Percentiles rank a stretch among this genome's conserved stretches.
phyloP scores from a whole-genome alignment of 1,284 basidiomycete genomes.

The Cutaneotrichosporon sp. region DNA sequence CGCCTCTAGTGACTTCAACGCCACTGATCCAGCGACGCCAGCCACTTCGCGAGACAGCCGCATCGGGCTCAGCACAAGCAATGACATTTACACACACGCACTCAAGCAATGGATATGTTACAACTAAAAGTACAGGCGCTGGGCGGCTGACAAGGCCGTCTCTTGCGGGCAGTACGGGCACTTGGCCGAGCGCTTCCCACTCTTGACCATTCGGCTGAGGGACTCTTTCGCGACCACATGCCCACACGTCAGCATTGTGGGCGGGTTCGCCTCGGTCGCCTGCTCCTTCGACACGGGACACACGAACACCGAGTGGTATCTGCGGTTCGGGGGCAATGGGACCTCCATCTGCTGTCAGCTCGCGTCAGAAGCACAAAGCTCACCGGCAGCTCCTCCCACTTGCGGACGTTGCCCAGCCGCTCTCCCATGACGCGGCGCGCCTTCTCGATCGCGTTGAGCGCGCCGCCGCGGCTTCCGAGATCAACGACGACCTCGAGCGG shows the following conservation, averaged over 20 bases:
- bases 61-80: not conserved
- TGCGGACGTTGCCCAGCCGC: slow-evolving; percentile 79
- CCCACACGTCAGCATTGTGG: slow-evolving; percentile 96
- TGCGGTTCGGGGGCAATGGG: slow-evolving; percentile 75
- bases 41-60: too few relatives aligned
- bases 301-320: slow-evolving; percentile 95
- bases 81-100: too few relatives aligned
- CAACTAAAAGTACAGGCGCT: slow-evolving; percentile 49
- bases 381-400: slow-evolving; percentile 87
- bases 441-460: slow-evolving; percentile 85
- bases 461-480: slow-evolving; percentile 80
- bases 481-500: slow-evolving; percentile 84
- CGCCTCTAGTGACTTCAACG: too few relatives aligned
- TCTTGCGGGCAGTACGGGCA: slow-evolving; percentile 54
- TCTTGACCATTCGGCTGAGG: slow-evolving; percentile 77
- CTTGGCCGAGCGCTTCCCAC: slow-evolving; percentile 47
- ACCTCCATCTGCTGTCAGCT: slow-evolving; percentile 76
- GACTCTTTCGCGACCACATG: slow-evolving; percentile 92
- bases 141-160: slow-evolving; percentile 41
- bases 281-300: slow-evolving; percentile 99
- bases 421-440: slow-evolving; percentile 89
- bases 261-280: slow-evolving; percentile 87
- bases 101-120: too few relatives aligned
- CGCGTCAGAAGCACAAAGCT: slow-evolving; percentile 40
- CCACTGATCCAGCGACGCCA: too few relatives aligned